Conservation (phyloP, 495 filamentous ascomycete genomes). For the Penicillium coffeae region DNA sequence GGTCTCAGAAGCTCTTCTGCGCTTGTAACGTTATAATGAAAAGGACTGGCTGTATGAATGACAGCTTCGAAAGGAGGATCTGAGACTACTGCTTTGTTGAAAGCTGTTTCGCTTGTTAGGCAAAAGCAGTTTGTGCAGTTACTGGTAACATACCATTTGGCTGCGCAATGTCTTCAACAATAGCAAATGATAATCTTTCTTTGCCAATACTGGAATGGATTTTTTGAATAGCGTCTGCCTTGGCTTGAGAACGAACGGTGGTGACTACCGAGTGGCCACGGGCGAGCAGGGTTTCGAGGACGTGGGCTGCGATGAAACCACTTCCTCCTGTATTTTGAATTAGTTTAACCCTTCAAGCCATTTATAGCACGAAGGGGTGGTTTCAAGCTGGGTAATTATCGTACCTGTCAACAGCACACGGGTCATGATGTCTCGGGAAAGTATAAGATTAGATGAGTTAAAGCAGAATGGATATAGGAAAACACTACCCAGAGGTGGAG, state of each 20-base stretch:
- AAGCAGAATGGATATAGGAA: too few species aligned
- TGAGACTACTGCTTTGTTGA: slow-evolving; percentile 62
- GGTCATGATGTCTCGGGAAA: too few species aligned
- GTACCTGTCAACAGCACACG: too few species aligned
- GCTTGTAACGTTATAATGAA: slow-evolving; percentile 50
- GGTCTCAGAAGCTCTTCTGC: slow-evolving; percentile 25
- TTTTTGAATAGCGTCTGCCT: slow-evolving; percentile 62
- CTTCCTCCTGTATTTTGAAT: slow-evolving; percentile 49
- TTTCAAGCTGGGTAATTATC: too few species aligned
- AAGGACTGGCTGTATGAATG: slow-evolving; percentile 72
- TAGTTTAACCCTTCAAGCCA: too few species aligned
- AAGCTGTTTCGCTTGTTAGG: too few species aligned
- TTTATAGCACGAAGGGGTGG: too few species aligned
- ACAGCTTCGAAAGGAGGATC: slow-evolving; percentile 67
- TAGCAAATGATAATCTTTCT: slow-evolving; percentile 60
- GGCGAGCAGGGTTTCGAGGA: slow-evolving; percentile 63
- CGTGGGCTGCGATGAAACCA: slow-evolving; percentile 68
- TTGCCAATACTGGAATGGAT: slow-evolving; percentile 51
- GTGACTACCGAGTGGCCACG: slow-evolving; percentile 67
- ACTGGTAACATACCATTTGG: slow-evolving; percentile 22
- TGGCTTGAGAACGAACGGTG: slow-evolving; percentile 69
- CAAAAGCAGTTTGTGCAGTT: too few species aligned
- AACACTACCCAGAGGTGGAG: too few species aligned
- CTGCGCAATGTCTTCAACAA: slow-evolving; percentile 70
- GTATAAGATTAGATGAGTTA: too few species aligned